These are phyloP conservation scores for Eimeria brunetti DNA, from an alignment of 169 alveolate genomes.

Conservation along the genomic window DNA sequence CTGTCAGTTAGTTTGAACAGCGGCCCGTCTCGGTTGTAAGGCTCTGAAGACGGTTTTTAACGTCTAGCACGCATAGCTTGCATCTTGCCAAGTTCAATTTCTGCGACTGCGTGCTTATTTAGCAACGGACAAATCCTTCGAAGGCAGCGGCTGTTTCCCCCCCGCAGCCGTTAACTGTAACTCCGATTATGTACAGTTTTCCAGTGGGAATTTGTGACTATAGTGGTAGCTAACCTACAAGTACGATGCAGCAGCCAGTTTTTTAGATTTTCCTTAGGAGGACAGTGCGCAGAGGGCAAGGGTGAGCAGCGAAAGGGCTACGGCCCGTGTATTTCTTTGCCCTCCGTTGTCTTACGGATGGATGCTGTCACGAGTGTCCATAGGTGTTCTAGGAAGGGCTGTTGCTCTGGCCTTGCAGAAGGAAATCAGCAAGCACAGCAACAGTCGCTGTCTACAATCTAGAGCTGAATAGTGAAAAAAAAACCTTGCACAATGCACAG, in stretches of 20 bases:
- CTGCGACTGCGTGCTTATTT: background rate
- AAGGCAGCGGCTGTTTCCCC: background rate
- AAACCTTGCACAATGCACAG: background rate
- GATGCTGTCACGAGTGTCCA: background rate
- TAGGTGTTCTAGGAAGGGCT: background rate
- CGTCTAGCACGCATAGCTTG: background rate
- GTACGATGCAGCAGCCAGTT: background rate
- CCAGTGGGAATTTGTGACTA: background rate
- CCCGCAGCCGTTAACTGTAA: background rate
- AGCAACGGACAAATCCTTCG: background rate
- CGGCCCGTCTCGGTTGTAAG: background rate
- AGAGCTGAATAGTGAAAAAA: background rate
- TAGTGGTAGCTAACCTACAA: background rate
- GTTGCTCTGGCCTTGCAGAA: background rate
- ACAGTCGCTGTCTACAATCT: background rate
- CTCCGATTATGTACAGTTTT: background rate
- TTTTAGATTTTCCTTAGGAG: background rate
- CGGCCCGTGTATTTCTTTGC: background rate
- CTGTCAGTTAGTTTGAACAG: conserved; percentile 80
- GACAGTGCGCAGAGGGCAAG: background rate
- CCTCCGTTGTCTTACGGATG: background rate
- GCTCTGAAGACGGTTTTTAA: conserved; percentile 5
- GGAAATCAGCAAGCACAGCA: background rate
- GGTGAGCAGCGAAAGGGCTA: background rate
- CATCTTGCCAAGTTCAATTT: background rate